These are phyloP conservation scores for Bimuria novae-zelandiae DNA, from an alignment of 2,329 filamentous ascomycete genomes.

Conservation along the genomic window DNA sequence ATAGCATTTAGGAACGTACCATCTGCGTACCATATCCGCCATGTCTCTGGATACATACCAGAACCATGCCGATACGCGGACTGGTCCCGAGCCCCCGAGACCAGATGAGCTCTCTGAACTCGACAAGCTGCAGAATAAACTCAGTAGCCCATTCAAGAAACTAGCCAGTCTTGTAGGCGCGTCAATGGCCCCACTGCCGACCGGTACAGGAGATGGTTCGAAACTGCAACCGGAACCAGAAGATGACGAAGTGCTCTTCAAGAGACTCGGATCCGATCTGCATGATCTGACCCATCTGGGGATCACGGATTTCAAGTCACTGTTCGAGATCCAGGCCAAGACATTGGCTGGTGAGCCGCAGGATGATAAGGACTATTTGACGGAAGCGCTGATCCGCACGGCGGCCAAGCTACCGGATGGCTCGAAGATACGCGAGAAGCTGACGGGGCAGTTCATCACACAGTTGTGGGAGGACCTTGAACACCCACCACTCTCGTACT, in stretches of 20 bases:
- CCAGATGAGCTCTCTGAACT: slow-evolving; percentile 39
- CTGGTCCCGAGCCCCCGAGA: slow-evolving; percentile 32
- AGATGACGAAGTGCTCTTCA: slow-evolving; percentile 36
- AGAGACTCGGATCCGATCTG: slow-evolving; percentile 40
- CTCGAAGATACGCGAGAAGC: slow-evolving; percentile 42
- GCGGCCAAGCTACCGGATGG: slow-evolving; percentile 50
- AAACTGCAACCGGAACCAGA: slow-evolving; percentile 40
- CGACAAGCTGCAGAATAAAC: slow-evolving; percentile 34
- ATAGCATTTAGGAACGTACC: not conserved
- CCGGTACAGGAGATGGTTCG: slow-evolving; percentile 52
- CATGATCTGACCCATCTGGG: slow-evolving; percentile 40
- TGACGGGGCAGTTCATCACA: slow-evolving; percentile 52
- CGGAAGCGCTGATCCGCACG: slow-evolving; percentile 62
- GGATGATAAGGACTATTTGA: slow-evolving; percentile 66
- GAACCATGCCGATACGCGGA: slow-evolving; percentile 39
- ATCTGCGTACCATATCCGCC: not conserved
- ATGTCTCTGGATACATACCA: slow-evolving; percentile 6
- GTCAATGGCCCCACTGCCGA: slow-evolving; percentile 34
- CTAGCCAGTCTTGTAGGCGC: slow-evolving; percentile 35
- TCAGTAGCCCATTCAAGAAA: slow-evolving; percentile 36
- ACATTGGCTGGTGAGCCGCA: slow-evolving; percentile 56
- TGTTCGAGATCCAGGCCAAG: slow-evolving; percentile 43
- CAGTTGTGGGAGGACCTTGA: slow-evolving; percentile 55
- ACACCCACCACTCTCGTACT: slow-evolving; percentile 53
- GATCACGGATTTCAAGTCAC: slow-evolving; percentile 42